Conservation (phyloP, 1,139 yeast species). For the Diutina siamensis region DNA sequence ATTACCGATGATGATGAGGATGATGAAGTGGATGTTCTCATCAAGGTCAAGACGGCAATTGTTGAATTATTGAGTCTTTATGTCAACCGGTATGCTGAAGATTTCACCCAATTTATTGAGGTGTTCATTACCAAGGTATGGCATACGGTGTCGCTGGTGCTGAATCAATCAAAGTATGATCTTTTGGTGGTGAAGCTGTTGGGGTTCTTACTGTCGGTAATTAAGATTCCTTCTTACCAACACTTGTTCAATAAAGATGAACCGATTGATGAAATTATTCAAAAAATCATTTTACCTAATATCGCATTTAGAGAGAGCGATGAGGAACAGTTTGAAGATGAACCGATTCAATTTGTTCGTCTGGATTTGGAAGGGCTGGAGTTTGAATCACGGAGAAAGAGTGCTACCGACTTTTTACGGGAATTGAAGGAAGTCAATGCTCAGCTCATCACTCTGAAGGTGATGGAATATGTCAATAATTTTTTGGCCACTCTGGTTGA, state of each 20-base stretch:
- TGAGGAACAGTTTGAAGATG: conserved; percentile 91
- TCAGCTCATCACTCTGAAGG: conserved; percentile 59
- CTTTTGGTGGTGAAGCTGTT: conserved; percentile 72
- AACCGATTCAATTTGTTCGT: conserved; percentile 85
- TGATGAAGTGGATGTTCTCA: conserved; percentile 61
- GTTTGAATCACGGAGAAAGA: conserved; percentile 80
- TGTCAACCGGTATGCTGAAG: conserved; percentile 85
- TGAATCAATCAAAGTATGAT: conserved; percentile 71
- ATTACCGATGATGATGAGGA: conserved; percentile 51
- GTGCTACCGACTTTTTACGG: conserved; percentile 82
- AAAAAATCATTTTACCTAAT: conserved; percentile 80
- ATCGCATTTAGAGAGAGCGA: conserved; percentile 76
- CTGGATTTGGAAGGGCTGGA: conserved; percentile 94
- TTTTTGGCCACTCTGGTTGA: conserved; percentile 43
- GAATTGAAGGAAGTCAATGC: conserved; percentile 79
- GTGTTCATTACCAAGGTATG: conserved; percentile 76
- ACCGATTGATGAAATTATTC: conserved; percentile 66
- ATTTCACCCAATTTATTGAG: conserved; percentile 65
- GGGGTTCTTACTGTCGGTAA: conserved; percentile 72
- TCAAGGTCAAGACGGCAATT: conserved; percentile 70
- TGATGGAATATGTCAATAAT: conserved; percentile 63
- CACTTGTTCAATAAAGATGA: conserved; percentile 52
- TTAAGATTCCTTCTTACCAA: conserved; percentile 54
- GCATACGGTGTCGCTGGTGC: conserved; percentile 58
- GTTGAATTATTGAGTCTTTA: conserved; percentile 80